Evolutionary conservation across 1,139 yeast species (phyloP).

Genomic region (Casaregolazyma lundiana): DNA sequence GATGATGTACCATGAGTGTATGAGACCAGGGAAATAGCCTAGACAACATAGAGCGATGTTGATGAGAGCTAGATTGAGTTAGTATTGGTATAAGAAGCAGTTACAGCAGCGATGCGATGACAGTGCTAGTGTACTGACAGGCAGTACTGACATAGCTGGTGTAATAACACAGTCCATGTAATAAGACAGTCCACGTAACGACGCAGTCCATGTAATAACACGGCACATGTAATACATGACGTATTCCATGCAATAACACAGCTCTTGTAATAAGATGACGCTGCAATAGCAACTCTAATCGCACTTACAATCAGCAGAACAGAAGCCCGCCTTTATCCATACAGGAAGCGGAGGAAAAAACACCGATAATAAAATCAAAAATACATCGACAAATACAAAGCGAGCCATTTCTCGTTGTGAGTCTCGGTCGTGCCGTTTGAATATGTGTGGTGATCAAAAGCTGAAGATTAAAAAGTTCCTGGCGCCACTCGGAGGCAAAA

Average conservation of each 20-base stretch:
- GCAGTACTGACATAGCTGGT: no score
- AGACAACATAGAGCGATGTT: constrained; percentile 70
- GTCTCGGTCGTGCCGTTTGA: neutral
- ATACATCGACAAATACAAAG: constrained; percentile 50
- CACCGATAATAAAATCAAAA: constrained; percentile 72
- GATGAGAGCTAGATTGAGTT: constrained; percentile 41
- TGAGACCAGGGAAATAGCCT: constrained; percentile 74
- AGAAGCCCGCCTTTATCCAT: constrained; percentile 67
- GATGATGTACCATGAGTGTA: constrained; percentile 43
- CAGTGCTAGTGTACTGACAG: no score
- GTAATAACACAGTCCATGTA: no score
- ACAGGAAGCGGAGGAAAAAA: constrained; percentile 84
- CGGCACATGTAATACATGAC: no score
- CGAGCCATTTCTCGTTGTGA: constrained; percentile 11
- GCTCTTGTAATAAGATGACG: no score
- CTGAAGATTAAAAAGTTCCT: neutral
- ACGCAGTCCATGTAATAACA: no score
- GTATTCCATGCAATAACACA: no score
- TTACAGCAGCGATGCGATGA: no score
- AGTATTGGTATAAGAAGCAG: neutral
- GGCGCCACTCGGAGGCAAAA: neutral
- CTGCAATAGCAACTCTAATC: no score
- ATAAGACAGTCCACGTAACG: no score
- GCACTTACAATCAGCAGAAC: constrained; percentile 54
- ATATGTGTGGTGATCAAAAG: neutral